Evolutionary conservation across 2,329 filamentous ascomycete species (phyloP), one percentile per base, ranked within the genome.

Genomic region (Escovopsis sp.): DNA sequence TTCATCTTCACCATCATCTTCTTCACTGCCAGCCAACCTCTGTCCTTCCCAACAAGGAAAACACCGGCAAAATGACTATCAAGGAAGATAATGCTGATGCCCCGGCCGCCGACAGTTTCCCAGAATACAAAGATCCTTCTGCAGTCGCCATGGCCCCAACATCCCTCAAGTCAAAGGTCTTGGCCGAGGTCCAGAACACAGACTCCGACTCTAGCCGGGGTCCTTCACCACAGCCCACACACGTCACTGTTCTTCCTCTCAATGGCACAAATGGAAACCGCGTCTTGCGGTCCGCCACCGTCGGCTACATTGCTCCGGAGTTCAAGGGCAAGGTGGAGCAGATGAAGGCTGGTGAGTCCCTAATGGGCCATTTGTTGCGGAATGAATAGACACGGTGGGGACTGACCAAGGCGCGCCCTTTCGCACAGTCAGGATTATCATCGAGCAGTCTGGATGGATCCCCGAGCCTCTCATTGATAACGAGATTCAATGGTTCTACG

Each of bases 401-500:
- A n/a, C 29, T 41, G 16, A 33, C 11, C 8, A 8, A 25, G 21
- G 21, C 21, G 21, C 21, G 9, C 40, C n/a, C n/a, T n/a, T 35
- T 38, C 41, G 17, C 35, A 29, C 43, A 84, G 87, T 94, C 54
- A 86, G 85, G 74, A 76, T 79, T 45, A 65, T 79, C 52, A 76
- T 94, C 47, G 69, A 75, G 51, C 71, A 78, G 44, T 81, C 79
- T 52, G 82, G 79, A 40, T 94, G 92, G 72, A 83, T 98, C 41
- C 90, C 90, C 2, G 69, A 72, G 38, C 68, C 80, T 35, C 81
- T 93, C 45, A 71, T 94, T 43, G 81, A 92, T 43, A 70, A 76
- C 18, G 87, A 98, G 61, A 83, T 87, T 35, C 70, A 75, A 40
- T 98, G 90, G 88, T 98, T 98, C 67, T 98, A 98, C 66, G 83